Conservation (phyloP, 2,329 filamentous ascomycete genomes). For the Exserohilum rostratum region DNA sequence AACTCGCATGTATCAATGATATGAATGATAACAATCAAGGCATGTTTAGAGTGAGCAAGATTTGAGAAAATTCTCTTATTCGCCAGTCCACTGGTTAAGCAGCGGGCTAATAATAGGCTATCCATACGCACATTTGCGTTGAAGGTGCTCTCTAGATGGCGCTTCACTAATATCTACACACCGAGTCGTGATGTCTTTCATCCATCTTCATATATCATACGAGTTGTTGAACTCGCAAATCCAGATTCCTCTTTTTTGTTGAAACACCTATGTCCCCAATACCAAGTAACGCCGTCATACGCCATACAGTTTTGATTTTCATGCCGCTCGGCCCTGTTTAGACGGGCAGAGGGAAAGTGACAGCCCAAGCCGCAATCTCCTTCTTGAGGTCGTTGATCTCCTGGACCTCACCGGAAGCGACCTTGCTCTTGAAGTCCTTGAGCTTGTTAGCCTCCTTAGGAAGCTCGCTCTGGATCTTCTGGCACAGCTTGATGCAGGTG, state of each 20-base stretch:
- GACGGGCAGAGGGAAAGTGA: conserved; percentile 89
- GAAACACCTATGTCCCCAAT: conserved; percentile 18
- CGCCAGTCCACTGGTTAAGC: conserved; percentile 1
- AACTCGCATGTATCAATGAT: too few species aligned
- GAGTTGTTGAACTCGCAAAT: conserved; percentile 37
- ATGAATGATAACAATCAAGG: background rate
- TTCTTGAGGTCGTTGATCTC: conserved; percentile 86
- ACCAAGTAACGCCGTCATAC: conserved; percentile 24
- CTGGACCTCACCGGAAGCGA: conserved; percentile 74
- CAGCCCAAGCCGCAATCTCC: conserved; percentile 88
- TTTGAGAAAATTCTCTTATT: background rate
- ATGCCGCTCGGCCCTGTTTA: conserved; percentile 40
- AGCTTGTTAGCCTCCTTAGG: conserved; percentile 99
- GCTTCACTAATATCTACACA: background rate
- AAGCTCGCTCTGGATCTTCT: conserved; percentile 80
- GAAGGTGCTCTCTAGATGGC: background rate
- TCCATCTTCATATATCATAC: conserved; percentile 6
- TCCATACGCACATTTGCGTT: background rate
- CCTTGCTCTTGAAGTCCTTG: conserved; percentile 98
- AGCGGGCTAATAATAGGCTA: background rate
- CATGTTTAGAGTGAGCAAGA: background rate
- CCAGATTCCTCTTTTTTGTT: conserved; percentile 30
- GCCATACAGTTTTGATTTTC: conserved; percentile 12
- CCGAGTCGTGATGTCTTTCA: conserved; percentile 6
- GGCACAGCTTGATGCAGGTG: conserved; percentile 84